Percentiles rank a stretch among this genome's conserved stretches.
Conservation (phyloP, 2,329 filamentous ascomycete genomes). For the Epichloe bromicola region DNA sequence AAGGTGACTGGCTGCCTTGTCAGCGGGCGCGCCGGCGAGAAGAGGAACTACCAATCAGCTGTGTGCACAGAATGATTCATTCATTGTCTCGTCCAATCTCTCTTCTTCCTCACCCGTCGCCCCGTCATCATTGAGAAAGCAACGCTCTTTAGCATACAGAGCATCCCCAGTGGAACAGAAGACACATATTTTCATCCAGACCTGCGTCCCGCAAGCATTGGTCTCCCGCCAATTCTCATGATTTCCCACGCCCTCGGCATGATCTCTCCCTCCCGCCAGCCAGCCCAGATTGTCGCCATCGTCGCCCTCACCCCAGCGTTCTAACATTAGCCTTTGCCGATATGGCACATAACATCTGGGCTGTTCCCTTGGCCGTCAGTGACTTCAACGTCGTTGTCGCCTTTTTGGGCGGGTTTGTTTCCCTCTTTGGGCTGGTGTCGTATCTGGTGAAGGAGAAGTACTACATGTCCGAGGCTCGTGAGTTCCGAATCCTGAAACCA, state of each 20-base stretch:
- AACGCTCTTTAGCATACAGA: too few species aligned
- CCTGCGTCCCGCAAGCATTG: neutral
- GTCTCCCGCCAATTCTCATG: neutral
- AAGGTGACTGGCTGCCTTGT: too few species aligned
- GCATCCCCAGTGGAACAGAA: too few species aligned
- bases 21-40: too few species aligned
- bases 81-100: too few species aligned
- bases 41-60: too few species aligned
- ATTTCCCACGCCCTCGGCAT: constrained; percentile 1
- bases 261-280: constrained; percentile 2
- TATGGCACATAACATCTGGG: constrained; percentile 17
- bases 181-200: neutral
- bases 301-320: constrained; percentile 3
- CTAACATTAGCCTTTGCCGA: constrained; percentile 11
- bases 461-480: constrained; percentile 82
- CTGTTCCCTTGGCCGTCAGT: constrained; percentile 39
- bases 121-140: too few species aligned
- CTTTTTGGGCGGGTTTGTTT: constrained; percentile 74
- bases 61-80: too few species aligned
- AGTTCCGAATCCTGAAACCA: constrained; percentile 22
- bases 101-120: too few species aligned
- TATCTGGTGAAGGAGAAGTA: constrained; percentile 82
- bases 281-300: constrained; percentile 1
- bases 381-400: constrained; percentile 81
- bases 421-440: constrained; percentile 79